Base-by-base conservation (phyloP, 345 rosid species). In the Tarenaya hassleriana region DNA sequence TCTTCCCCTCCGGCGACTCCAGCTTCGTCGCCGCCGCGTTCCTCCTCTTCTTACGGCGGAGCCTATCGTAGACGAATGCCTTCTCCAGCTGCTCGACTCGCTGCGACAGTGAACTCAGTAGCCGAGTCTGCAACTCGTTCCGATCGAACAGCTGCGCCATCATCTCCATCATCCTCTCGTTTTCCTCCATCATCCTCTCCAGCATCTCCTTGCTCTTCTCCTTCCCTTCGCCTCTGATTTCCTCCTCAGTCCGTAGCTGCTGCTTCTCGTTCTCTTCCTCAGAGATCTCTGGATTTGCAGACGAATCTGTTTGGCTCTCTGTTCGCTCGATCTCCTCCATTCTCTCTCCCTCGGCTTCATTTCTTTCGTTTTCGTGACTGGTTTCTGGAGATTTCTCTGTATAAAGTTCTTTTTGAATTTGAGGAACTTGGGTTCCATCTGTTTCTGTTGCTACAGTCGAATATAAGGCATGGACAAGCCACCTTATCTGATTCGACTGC, bases 71-170 rank as follows among this genome's bases (percentile, higher is more conserved):
- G 46, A 62, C 4, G n/a, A 70, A 69, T n/a, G 76, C 83, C 63
- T 52, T 75, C 74, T 80, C 91, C 14, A 83, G 46, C 65, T 31
- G 75, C 71, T 63, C 84, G 34, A 83, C 84, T 55, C 86, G 73
- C 6, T 52, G 77, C 1, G 78, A 63, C 37, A 77, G 61, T 1
- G 74, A 58, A 13, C 59, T 58, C 41, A 83, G 24, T 52, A 83
- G 1, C 68, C 43, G 59, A 0, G 68, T 70, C 53, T 83, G 86
- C 77, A 34, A 50, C 34, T 63, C 68, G 58, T 80, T 80, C 73
- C 57, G 71, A 73, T 75, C 76, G 7, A 73, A 50, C 59, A 79
- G 35, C 35, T 63, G 59, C 4, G 60, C 53, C 82, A 80, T 75
- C 70, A 77, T 1, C 4, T 64, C 63, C 81, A 80, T 70, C 79